phyloP scores from a whole-genome alignment of 177 flowering plant species.

The Vitis hybrid region DNA sequence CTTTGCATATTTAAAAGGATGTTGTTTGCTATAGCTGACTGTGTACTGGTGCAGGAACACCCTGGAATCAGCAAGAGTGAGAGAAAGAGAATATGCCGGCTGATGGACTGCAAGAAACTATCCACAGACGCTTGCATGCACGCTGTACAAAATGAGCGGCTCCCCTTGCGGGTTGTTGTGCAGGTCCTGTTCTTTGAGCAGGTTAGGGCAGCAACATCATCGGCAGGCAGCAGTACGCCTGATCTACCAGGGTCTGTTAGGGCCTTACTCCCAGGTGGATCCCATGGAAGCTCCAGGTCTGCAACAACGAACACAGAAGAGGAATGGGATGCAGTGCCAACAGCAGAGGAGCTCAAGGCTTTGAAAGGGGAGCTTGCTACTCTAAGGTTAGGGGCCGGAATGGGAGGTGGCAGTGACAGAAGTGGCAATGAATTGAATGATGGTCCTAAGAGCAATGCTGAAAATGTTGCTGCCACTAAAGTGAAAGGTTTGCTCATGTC shows the following conservation, averaged over 20 bases:
- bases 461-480: slow-evolving; percentile 37
- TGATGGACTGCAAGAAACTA: slow-evolving; percentile 73
- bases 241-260: slow-evolving; percentile 39
- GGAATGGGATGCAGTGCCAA: slow-evolving; percentile 66
- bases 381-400: slow-evolving; percentile 32
- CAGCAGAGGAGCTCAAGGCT: slow-evolving; percentile 58
- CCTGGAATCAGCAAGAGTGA: slow-evolving; percentile 64
- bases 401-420: slow-evolving; percentile 12
- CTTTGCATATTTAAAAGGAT: background rate
- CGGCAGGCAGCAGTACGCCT: slow-evolving; percentile 41
- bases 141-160: slow-evolving; percentile 73
- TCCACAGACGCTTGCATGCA: slow-evolving; percentile 66
- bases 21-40: background rate
- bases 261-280: slow-evolving; percentile 44
- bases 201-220: slow-evolving; percentile 38
- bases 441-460: slow-evolving; percentile 23
- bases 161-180: slow-evolving; percentile 67
- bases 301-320: slow-evolving; percentile 66
- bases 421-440: slow-evolving; percentile 3
- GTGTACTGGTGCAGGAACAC: slow-evolving; percentile 49
- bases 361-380: slow-evolving; percentile 59
- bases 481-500: slow-evolving; percentile 55
- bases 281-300: slow-evolving; percentile 74
- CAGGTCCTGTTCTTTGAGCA: slow-evolving; percentile 79
- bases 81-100: slow-evolving; percentile 58